Evolutionary conservation across 2,329 filamentous ascomycete genomes (phyloP).

Genomic region (Botrytis aclada): DNA sequence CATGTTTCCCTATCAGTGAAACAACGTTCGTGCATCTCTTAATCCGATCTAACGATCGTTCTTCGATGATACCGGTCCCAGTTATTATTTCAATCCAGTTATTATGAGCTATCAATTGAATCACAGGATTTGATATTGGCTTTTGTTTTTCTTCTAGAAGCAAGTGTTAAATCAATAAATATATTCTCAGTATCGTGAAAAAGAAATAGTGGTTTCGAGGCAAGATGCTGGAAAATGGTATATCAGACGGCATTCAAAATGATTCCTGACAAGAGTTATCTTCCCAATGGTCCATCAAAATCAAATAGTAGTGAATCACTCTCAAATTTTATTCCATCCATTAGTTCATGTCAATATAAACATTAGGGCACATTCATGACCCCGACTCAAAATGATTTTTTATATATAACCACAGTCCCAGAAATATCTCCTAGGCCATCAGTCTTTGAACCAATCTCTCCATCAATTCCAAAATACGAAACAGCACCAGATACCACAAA

Average conservation of each 20-base stretch:
- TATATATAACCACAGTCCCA: not conserved
- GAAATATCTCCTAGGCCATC: not conserved
- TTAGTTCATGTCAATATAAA: not conserved
- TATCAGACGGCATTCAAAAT: not conserved
- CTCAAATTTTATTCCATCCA: not conserved
- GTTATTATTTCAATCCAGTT: not conserved
- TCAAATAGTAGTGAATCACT: not conserved
- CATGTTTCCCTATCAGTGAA: not conserved
- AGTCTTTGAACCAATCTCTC: not conserved
- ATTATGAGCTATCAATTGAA: not conserved
- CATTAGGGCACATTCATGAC: not conserved
- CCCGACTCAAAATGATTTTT: not conserved
- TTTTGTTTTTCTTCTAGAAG: not conserved
- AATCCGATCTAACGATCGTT: not conserved
- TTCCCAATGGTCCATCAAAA: not conserved
- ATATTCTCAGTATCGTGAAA: not conserved
- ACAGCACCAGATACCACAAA: not conserved
- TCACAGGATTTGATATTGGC: not conserved
- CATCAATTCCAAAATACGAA: not conserved
- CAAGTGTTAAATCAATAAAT: not conserved
- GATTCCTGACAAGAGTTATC: not conserved
- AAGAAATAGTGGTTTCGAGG: not conserved
- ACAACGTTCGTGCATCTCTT: not conserved
- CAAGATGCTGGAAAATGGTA: not conserved
- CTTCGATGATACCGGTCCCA: not conserved